Base-by-base conservation (phyloP, 2,329 filamentous ascomycete genomes). In the Daldinia sp. region DNA sequence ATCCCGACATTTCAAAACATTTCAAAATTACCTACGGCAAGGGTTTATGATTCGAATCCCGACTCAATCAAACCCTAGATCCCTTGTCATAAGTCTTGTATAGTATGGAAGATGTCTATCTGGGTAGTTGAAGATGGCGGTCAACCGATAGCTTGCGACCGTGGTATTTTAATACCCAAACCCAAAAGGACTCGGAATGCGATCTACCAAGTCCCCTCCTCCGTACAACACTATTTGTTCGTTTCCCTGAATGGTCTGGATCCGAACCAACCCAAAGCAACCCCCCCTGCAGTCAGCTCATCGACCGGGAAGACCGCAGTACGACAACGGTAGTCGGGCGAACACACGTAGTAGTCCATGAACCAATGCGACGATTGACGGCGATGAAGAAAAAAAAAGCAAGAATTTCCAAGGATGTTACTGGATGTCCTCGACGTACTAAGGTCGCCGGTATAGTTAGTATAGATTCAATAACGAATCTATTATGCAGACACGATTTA, bases 211-310 rank as follows among this genome's bases (percentile, higher is more conserved):
- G 51, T 41, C 60, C 42, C 20, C 35, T 35, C 54, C 59, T 58
- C 60, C 58, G 60, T 68, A 58, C 69, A 35, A 65, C 44, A 20
- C 39, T 48, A 63, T 57, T 56, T 60, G 41, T 61, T 51, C 46
- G 20, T 54, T 26, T 59, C 41, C 51, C 10, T 66, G 44, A 65
- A 18, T 69, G 63, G 64, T 33, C 60, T 67, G 57, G 59, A 35
- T 58, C 58, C 44, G 58, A 41, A 46, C 41, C 37, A 44, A 41
- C 20, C 30, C 30, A 54, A 60, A 51, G 28, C 54, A 7, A 41
- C 48, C 60, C 62, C 18, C 67, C 67, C 56, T 66, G 64, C 64
- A 63, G 60, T 63, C 61, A 69, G 60, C 69, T 66, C 69, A 51
- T 64, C 50, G 53, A 60, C 54, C 33, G 44, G 63, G 18, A 51